Evolutionary conservation across 345 rosid species (phyloP), one percentile per base, ranked within the genome.

Genomic region (Trapa incisa): DNA sequence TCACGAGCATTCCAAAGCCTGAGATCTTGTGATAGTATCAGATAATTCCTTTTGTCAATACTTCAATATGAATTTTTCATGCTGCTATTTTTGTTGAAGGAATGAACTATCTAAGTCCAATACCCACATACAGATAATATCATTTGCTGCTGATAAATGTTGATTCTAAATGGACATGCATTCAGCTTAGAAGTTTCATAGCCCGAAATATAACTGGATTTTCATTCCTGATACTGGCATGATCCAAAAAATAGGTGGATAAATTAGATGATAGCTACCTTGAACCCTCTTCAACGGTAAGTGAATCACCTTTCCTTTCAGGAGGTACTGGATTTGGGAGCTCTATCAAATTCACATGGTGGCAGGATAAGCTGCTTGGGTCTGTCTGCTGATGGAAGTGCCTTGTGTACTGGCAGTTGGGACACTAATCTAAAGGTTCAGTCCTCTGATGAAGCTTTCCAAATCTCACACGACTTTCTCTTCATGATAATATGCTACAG

Each of bases 371-470:
- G 79, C 75, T 94, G 99, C 79, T 81, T 95, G 85, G 97, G 96
- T 65, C 75, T 91, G 84, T 89, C 97, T 57, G 80, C 93, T 73
- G 97, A 95, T 79, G 99, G 99, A 79, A 95, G 99, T 81, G 96
- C 99, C 76, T 79, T 95, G 73, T 95, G 99, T 80, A 91, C 97
- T 72, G 99, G 99, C 82, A 91, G 99, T 82, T 95, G 73, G 79
- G 99, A 95, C 78, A 83, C 96, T 83, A 91, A 87, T 75, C 87
- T 91, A 39, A 95, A 95, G 96, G 97, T 91, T 41, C 60, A 78
- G 86, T 37, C 38, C 63, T 38, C 41, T 33, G 52, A 38, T 72
- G 11, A 36, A 52, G 42, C 54, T 67, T 41, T 61, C 7, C 17
- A 9, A n/a, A 6, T 22, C 17, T 54, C 48, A 11, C 48, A 45